Conservation (phyloP, 805 yeast species). For the Clavispora asparagi region DNA sequence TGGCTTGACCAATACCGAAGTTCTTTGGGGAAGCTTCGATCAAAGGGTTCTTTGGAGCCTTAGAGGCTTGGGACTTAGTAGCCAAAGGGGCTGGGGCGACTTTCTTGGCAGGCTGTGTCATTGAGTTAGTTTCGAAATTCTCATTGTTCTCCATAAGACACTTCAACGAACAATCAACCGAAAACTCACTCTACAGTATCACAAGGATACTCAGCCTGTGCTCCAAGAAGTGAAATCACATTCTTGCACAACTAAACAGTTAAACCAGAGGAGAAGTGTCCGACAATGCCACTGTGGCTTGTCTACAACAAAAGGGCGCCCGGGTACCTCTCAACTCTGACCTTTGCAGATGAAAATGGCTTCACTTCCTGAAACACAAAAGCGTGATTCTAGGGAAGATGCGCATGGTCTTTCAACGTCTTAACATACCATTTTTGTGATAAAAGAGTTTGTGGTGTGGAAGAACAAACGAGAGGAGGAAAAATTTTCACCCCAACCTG, state of each 20-base stretch:
- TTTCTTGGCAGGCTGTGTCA: slow-evolving; percentile 49
- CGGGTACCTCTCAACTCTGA: not conserved
- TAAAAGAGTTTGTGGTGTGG: not conserved
- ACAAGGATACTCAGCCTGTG: slow-evolving; percentile 39
- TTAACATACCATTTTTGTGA: slow-evolving; percentile 25
- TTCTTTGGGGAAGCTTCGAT: slow-evolving; percentile 84
- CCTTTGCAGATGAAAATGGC: slow-evolving; percentile 12
- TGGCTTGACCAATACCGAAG: slow-evolving; percentile 94
- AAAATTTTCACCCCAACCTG: not conserved
- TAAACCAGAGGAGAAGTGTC: slow-evolving; percentile 1
- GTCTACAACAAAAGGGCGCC: not conserved
- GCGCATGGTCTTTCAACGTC: slow-evolving; percentile 14
- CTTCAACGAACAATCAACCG: slow-evolving; percentile 23
- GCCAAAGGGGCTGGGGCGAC: slow-evolving; percentile 46
- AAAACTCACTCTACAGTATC: slow-evolving; percentile 38
- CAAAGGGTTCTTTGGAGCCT: slow-evolving; percentile 28
- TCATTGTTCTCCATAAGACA: slow-evolving; percentile 18
- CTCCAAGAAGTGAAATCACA: slow-evolving; percentile 35
- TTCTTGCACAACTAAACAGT: slow-evolving; percentile 14
- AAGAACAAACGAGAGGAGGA: not conserved
- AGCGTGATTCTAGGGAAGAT: slow-evolving; percentile 20
- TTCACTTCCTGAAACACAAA: slow-evolving; percentile 23
- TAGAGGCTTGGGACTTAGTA: slow-evolving; percentile 25
- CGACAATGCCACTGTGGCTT: slow-evolving; percentile 4
- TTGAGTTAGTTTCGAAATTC: slow-evolving; percentile 32